Percentiles rank a stretch among this genome's conserved stretches.
Evolutionary conservation across 2,329 filamentous ascomycete species (phyloP).

Genomic region (Calycina herbarum): DNA sequence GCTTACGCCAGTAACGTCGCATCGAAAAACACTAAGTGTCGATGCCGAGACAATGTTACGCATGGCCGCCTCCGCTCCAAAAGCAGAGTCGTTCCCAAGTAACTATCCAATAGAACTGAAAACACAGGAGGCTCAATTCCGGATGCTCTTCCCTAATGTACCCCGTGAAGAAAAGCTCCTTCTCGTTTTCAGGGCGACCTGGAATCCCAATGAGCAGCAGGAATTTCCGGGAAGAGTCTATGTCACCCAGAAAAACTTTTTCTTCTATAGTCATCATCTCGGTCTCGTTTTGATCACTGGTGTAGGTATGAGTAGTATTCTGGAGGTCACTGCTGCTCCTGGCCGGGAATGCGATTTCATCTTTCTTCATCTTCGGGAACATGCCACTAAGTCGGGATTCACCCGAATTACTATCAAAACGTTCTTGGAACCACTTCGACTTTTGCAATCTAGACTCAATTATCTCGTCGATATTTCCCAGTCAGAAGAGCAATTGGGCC

Average conservation of each 20-base stretch:
- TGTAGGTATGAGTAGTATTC: slow-evolving; percentile 71
- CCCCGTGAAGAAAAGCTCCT: slow-evolving; percentile 78
- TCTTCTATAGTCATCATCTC: slow-evolving; percentile 95
- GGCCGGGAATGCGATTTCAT: slow-evolving; percentile 93
- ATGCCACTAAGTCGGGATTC: slow-evolving; percentile 27
- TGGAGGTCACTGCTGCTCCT: slow-evolving; percentile 85
- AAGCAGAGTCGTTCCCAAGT: slow-evolving; percentile 57
- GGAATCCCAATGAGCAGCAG: slow-evolving; percentile 71
- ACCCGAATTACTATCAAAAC: slow-evolving; percentile 79
- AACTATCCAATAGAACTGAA: slow-evolving; percentile 81
- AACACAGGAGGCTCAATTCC: slow-evolving; percentile 90
- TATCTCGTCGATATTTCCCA: slow-evolving; percentile 80
- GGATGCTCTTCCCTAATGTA: slow-evolving; percentile 83
- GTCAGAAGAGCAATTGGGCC: slow-evolving; percentile 65
- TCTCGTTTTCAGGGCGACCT: slow-evolving; percentile 89
- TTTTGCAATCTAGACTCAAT: slow-evolving; percentile 82
- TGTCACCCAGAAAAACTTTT: slow-evolving; percentile 82
- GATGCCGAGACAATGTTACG: slow-evolving; percentile 41
- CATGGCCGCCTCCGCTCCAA: slow-evolving; percentile 22
- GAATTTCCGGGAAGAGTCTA: slow-evolving; percentile 85
- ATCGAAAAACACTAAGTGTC: slow-evolving; percentile 35
- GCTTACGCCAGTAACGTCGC: slow-evolving; percentile 19
- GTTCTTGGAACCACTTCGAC: slow-evolving; percentile 81
- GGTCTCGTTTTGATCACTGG: slow-evolving; percentile 84
- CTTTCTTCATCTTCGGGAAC: slow-evolving; percentile 67